phyloP scores from a whole-genome alignment of 139 green algal genomes.

The Tetraselmis striata region DNA sequence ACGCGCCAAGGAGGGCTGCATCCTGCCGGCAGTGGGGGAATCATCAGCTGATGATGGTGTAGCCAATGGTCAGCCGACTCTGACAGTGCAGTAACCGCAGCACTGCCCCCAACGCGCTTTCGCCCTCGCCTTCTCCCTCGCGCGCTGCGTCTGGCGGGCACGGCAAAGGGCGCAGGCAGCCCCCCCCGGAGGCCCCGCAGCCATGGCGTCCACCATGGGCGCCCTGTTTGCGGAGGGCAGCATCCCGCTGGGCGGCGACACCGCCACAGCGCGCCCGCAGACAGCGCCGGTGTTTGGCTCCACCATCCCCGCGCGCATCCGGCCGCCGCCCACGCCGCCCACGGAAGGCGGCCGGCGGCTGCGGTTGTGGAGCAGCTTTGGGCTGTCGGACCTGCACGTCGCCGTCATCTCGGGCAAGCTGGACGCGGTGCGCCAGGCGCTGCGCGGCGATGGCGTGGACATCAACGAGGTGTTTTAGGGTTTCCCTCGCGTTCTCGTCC shows the following conservation, averaged over 20 bases:
- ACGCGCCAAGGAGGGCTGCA: no score
- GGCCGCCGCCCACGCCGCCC: background rate
- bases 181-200: no score
- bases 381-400: background rate
- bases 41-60: no score
- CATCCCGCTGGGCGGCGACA: background rate
- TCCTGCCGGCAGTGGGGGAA: no score
- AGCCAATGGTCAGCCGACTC: no score
- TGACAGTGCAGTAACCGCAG: no score
- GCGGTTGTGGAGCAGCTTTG: background rate
- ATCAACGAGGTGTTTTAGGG: background rate
- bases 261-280: background rate
- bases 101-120: no score
- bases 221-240: background rate
- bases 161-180: no score
- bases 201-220: background rate
- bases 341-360: background rate
- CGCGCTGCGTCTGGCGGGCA: no score
- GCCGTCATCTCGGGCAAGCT: background rate
- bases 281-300: background rate
- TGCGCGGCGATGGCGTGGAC: background rate
- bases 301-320: background rate
- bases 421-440: background rate
- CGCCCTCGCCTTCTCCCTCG: no score
- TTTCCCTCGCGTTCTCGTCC: no score